Evolutionary conservation across 305 asterid genomes (phyloP), one percentile per base, ranked within the genome.

Genomic region (Andrographis paniculata): DNA sequence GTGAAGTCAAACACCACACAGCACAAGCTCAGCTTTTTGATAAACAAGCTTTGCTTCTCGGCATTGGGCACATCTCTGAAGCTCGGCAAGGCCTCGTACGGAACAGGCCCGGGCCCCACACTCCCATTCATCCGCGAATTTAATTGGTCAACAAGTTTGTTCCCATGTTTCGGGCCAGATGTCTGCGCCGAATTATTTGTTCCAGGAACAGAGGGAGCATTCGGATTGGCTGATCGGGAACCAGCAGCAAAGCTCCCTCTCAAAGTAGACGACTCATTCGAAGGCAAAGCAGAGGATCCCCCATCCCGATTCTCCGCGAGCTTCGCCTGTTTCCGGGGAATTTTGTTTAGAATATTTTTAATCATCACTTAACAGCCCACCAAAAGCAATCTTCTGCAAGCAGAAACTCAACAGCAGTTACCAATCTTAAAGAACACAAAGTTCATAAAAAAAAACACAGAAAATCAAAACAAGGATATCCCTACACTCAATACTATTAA

Each of bases 311-410:
- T 67, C 42, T 78, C 87, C 9, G 68, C 50, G 39, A 76, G 63
- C 67, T 78, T 78, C 48, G 70, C 62, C 31, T 77, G 78, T 69
- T 78, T 78, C 64, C 75, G 59, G 9, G 87, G 87, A 60, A 78
- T 74, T 71, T 70, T 72, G 59, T 78, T 78, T 41, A 78, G 76
- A 67, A 78, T 72, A 51, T 72, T 77, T 59, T 78, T 78, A 49
- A 78, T 69, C 87, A 78, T 78, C 46, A 59, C 68, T 28, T 27
- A 42, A 71, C 28, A 20, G n/a, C 38, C 38, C 42, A 57, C 33
- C 42, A 50, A 44, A 45, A 39, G 31, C 62, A 61, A 49, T 48
- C 50, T 56, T 54, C 47, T 56, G 19, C 53, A 46, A 31, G 41
- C 23, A 37, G 30, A 24, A 59, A 30, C 50, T 47, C 43, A 48